Evolutionary conservation across 768 basidiomycete species (phyloP), one percentile per base, ranked within the genome.

Genomic region (Lactifluus rugatus): DNA sequence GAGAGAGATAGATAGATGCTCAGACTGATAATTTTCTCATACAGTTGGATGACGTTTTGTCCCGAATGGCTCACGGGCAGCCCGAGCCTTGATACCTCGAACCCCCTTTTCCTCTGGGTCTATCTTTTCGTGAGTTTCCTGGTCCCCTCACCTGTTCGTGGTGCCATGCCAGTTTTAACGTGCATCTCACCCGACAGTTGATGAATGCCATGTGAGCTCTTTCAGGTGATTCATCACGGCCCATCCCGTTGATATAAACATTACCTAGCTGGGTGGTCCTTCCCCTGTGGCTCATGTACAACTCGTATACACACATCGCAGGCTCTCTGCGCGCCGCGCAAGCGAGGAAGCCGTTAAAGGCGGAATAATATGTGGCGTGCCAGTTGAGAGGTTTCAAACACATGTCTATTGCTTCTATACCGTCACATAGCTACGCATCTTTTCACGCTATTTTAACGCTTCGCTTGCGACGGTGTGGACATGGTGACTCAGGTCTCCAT

Each of bases 51-150:
- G 89, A 92, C 89, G 2, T 92, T 92, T 71, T 84, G 83, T 66
- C 89, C 89, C 0, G 89, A 91, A 71, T 91, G 88, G 88, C 72
- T 92, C 48, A 83, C 79, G 1, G 87, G 86, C 19, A 86, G 81
- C 65, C 81, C 83, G 0, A 87, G 78, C 68, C 71, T 92, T 53
- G 77, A 86, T 65, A 87, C 81, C 0, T 85, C 84, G 8, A 87
- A 89, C 64, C 72, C 75, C 26, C 70, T 90, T 37, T 79, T 83
- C 66, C 75, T 89, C 52, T 92, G 87, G 87, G 82, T 90, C 10
- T 89, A 91, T 71, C 82, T 91, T 42, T 67, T 84, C 58, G 88
- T 91, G 67, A 64, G 85, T 77, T 6, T 31, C 28, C 44, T n/a
- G n/a, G 31, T 34, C 9, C n/a, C 28, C 36, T 14, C 14, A 17